Conservation (phyloP, 345 rosid species). For the Passiflora organensis region DNA sequence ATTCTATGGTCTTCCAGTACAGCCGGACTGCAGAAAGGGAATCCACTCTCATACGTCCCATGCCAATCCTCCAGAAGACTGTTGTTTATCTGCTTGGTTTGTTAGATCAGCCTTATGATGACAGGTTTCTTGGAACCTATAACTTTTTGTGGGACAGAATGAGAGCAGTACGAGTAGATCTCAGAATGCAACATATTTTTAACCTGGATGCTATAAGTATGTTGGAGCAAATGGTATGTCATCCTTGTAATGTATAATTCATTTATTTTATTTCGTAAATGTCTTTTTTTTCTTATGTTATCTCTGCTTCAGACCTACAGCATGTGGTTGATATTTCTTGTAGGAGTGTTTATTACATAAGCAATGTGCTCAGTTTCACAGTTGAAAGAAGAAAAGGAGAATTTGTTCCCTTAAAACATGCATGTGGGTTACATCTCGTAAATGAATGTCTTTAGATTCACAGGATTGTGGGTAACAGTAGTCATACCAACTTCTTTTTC, state of each 20-base stretch:
- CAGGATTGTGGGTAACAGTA: too few relatives aligned
- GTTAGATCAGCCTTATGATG: conserved; percentile 81
- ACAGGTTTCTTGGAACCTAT: conserved; percentile 73
- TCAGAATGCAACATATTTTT: conserved; percentile 95
- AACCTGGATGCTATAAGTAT: conserved; percentile 68
- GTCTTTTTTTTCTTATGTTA: too few relatives aligned
- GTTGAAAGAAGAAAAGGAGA: too few relatives aligned
- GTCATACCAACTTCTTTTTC: too few relatives aligned
- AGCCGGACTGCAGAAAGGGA: conserved; percentile 94
- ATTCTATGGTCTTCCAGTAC: conserved; percentile 46
- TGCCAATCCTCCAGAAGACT: conserved; percentile 81
- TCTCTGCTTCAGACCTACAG: too few relatives aligned
- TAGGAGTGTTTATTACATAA: too few relatives aligned
- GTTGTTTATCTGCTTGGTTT: conserved; percentile 70
- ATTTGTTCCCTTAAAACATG: too few relatives aligned
- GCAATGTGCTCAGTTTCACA: too few relatives aligned
- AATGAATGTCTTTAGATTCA: too few relatives aligned
- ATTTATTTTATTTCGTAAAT: too few relatives aligned
- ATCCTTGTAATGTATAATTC: background rate
- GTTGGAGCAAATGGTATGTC: conserved; percentile 91
- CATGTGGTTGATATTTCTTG: too few relatives aligned
- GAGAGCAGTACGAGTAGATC: conserved; percentile 96
- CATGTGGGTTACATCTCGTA: too few relatives aligned
- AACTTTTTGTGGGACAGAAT: conserved; percentile 98
- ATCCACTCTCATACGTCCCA: conserved; percentile 79